A percentile compares a stretch with the other conserved stretches of the same genome.
Evolutionary conservation across 2,329 filamentous ascomycete species (phyloP).

Genomic region (Beauveria asiatica): DNA sequence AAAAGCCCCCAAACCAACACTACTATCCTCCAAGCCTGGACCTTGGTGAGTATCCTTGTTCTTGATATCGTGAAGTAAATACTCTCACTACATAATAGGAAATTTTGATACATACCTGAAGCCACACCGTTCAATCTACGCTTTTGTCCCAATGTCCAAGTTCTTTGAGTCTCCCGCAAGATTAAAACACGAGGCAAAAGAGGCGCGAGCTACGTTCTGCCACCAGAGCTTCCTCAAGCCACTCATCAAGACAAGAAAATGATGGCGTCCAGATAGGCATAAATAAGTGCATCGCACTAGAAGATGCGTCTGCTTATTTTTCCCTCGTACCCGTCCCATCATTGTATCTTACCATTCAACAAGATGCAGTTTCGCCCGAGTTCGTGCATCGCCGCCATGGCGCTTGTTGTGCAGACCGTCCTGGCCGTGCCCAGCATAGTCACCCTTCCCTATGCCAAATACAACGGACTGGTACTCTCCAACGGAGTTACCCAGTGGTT

Average conservation of each 20-base stretch:
- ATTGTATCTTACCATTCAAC: not conserved
- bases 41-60: too few species aligned
- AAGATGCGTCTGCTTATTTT: not conserved
- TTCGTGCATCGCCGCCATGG: not conserved
- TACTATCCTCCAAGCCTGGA: too few species aligned
- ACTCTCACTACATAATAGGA: too few species aligned
- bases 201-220: not conserved
- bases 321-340: not conserved
- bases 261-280: too few species aligned
- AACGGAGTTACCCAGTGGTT: slow-evolving; percentile 63
- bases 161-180: not conserved
- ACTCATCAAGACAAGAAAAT: not conserved
- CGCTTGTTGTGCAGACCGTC: not conserved
- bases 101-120: too few species aligned
- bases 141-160: not conserved
- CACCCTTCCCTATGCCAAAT: slow-evolving; percentile 46
- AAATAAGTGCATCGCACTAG: too few species aligned
- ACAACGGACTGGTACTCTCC: slow-evolving; percentile 44
- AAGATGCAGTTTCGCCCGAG: not conserved
- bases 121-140: too few species aligned
- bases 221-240: not conserved
- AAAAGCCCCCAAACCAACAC: too few species aligned
- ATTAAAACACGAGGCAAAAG: not conserved
- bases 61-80: too few species aligned
- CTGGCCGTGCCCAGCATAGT: not conserved